Conservation (phyloP, 1,139 yeast species). For the Pichia sp. region DNA sequence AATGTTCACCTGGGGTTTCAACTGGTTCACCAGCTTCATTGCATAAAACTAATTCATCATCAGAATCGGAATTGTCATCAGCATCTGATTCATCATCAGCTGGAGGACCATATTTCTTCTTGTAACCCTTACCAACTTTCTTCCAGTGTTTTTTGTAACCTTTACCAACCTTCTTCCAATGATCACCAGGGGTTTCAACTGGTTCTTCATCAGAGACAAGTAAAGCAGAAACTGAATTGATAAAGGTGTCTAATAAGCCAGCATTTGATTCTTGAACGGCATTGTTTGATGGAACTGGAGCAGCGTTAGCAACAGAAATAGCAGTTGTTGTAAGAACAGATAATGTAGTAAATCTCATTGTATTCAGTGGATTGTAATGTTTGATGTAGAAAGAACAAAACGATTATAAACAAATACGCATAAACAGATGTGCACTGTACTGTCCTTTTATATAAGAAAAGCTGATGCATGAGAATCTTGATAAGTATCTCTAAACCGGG, state of each 20-base stretch:
- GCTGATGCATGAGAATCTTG: background rate
- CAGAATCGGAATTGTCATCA: conserved; percentile 15
- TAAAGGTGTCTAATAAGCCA: conserved; percentile 6
- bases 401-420: no score
- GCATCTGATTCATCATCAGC: background rate
- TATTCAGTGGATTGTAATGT: background rate
- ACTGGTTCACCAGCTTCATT: conserved; percentile 3
- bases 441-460: background rate
- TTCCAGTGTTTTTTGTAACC: conserved; percentile 18
- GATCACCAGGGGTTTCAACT: conserved; percentile 10
- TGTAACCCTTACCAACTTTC: conserved; percentile 20
- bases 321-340: conserved; percentile 12
- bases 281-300: conserved; percentile 8
- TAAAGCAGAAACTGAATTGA: conserved; percentile 1
- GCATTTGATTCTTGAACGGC: background rate
- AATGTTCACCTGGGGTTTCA: conserved; percentile 13
- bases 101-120: conserved; percentile 22
- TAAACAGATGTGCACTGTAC: background rate
- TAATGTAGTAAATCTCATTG: conserved; percentile 13
- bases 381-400: background rate
- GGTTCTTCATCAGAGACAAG: conserved; percentile 3
- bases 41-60: background rate
- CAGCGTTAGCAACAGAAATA: conserved; percentile 6
- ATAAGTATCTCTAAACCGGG: background rate
- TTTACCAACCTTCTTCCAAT: conserved; percentile 20